These are phyloP conservation scores for Hanseniaspora gamundiae DNA, from an alignment of 1,139 yeast genomes.

Conservation along the genomic window DNA sequence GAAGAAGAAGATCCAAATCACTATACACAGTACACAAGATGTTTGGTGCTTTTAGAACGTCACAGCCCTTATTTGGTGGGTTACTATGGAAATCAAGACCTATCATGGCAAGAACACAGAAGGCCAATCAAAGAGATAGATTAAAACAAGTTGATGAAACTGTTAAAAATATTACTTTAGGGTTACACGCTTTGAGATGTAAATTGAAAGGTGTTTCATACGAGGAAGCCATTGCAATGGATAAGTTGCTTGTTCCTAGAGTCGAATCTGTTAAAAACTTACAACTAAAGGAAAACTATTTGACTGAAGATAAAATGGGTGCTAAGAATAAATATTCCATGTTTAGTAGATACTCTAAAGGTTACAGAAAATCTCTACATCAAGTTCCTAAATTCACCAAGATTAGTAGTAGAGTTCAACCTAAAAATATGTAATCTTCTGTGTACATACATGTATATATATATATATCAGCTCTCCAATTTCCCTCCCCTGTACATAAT, in stretches of 20 bases:
- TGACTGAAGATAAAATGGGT: constrained; percentile 71
- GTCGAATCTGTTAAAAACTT: constrained; percentile 17
- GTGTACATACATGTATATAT: neutral
- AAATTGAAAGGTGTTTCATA: constrained; percentile 39
- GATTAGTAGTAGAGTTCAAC: constrained; percentile 67
- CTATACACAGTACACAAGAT: no score
- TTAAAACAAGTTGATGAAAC: constrained; percentile 72
- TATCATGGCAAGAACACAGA: constrained; percentile 72
- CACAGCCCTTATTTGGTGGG: constrained; percentile 62
- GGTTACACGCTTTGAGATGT: constrained; percentile 34
- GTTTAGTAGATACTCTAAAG: constrained; percentile 59
- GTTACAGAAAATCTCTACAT: constrained; percentile 83
- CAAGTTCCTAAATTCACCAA: constrained; percentile 86
- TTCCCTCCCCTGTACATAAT: constrained; percentile 1
- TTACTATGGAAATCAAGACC: constrained; percentile 74
- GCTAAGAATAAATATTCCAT: constrained; percentile 80
- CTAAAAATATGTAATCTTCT: constrained; percentile 47
- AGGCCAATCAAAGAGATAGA: constrained; percentile 72
- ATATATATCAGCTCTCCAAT: no score
- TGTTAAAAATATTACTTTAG: constrained; percentile 55
- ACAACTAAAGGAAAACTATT: constrained; percentile 34
- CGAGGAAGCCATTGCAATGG: constrained; percentile 35
- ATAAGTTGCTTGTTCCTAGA: constrained; percentile 15
- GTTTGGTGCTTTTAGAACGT: constrained; percentile 74
- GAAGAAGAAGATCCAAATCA: no score